phyloP scores from a whole-genome alignment of 2,329 filamentous ascomycete genomes.

The Thielaviopsis cerberus region DNA sequence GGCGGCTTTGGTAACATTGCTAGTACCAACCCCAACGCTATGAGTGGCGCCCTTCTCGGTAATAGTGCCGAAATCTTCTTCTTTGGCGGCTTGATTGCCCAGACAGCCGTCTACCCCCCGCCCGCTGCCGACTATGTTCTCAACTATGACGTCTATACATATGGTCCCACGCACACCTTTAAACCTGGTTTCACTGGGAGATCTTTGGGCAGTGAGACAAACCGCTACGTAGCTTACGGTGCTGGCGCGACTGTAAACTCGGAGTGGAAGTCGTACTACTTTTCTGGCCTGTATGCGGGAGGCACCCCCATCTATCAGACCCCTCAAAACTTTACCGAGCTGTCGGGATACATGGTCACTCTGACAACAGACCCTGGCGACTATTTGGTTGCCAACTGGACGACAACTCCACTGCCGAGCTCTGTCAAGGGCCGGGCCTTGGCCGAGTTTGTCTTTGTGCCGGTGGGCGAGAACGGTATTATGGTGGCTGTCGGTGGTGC shows the following conservation, averaged over 20 bases:
- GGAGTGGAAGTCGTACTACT: slow-evolving; percentile 55
- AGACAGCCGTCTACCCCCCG: slow-evolving; percentile 19
- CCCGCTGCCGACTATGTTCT: slow-evolving; percentile 28
- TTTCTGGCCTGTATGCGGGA: slow-evolving; percentile 40
- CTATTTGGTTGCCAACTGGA: slow-evolving; percentile 34
- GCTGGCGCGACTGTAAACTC: slow-evolving; percentile 46
- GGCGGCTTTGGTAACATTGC: slow-evolving; percentile 29
- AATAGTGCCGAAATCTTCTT: slow-evolving; percentile 45
- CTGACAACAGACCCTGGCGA: slow-evolving; percentile 35
- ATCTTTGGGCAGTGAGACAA: slow-evolving; percentile 28
- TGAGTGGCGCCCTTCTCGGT: slow-evolving; percentile 45
- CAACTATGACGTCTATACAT: slow-evolving; percentile 33
- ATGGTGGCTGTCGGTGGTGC: slow-evolving; percentile 64
- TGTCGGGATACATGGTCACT: slow-evolving; percentile 37
- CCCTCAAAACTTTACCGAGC: slow-evolving; percentile 14
- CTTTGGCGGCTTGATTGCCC: slow-evolving; percentile 38
- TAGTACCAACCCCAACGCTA: slow-evolving; percentile 37
- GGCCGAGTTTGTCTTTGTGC: slow-evolving; percentile 54
- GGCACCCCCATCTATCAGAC: slow-evolving; percentile 30
- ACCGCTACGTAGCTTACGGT: slow-evolving; percentile 45
- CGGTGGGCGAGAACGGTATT: slow-evolving; percentile 57
- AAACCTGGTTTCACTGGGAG: slow-evolving; percentile 28
- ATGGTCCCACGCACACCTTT: slow-evolving; percentile 25
- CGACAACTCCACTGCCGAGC: slow-evolving; percentile 33
- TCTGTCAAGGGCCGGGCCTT: slow-evolving; percentile 37